phyloP scores from a whole-genome alignment of 257 asterid genomes.

The Nicotiana benthamiana region DNA sequence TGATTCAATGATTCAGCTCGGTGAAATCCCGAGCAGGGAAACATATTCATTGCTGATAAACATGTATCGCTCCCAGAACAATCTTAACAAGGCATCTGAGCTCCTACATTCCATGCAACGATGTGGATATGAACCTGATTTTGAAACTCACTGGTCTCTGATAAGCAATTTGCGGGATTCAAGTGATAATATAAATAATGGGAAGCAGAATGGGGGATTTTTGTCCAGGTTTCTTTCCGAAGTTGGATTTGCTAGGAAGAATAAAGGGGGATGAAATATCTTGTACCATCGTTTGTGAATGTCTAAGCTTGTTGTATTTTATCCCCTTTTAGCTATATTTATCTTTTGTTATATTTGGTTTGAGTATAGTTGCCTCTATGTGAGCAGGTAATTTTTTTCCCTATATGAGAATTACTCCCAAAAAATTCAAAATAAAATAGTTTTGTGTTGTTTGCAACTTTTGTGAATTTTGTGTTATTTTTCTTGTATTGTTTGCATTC shows the following conservation, averaged over 20 bases:
- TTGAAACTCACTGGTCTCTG: conserved; percentile 81
- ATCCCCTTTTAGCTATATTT: not conserved
- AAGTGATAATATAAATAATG: conserved; percentile 21
- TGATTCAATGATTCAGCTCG: conserved; percentile 37
- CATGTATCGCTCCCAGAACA: conserved; percentile 35
- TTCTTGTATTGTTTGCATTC: too few species aligned
- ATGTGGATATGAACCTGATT: conserved; percentile 66
- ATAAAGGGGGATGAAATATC: conserved; percentile 5
- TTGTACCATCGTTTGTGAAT: not conserved
- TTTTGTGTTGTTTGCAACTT: too few species aligned
- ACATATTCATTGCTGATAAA: conserved; percentile 43
- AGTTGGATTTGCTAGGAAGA: conserved; percentile 35
- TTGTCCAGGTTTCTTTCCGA: conserved; percentile 67
- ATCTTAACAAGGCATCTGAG: conserved; percentile 40
- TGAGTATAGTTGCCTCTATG: not conserved
- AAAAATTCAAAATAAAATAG: too few species aligned
- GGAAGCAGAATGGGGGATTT: conserved; percentile 26
- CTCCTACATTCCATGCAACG: conserved; percentile 59
- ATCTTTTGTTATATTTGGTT: not conserved
- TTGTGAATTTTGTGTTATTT: too few species aligned
- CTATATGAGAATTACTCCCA: too few species aligned
- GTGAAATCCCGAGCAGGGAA: conserved; percentile 63
- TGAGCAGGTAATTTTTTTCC: too few species aligned
- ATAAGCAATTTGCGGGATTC: conserved; percentile 52
- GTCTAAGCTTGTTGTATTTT: not conserved